A percentile compares a stretch with the other conserved stretches of the same genome.
phyloP scores from a whole-genome alignment of 176 grass and related monocot species.

The Puya raimondii region DNA sequence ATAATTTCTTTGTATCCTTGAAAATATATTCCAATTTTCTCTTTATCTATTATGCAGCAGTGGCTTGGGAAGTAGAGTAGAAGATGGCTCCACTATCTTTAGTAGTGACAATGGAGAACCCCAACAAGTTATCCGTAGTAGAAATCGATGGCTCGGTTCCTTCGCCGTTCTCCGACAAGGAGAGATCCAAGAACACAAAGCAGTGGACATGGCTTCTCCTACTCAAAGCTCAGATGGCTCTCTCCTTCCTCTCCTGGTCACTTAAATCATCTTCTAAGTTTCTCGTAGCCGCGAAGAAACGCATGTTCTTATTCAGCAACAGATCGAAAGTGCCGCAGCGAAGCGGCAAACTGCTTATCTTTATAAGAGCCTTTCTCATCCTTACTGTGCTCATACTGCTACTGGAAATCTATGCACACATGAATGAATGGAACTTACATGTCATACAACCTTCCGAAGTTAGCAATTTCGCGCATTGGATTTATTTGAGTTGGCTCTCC shows the following conservation, averaged over 20 bases:
- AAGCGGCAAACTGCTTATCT: neutral
- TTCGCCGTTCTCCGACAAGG: constrained; percentile 1
- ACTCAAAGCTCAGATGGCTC: neutral
- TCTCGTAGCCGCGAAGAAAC: neutral
- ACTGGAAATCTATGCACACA: constrained; percentile 12
- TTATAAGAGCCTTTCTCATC: constrained; percentile 4
- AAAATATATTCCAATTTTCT: neutral
- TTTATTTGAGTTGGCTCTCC: constrained; percentile 5
- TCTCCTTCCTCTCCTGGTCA: constrained; percentile 1
- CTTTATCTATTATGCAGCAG: neutral
- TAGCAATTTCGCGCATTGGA: neutral
- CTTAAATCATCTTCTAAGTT: neutral
- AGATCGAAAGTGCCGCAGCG: neutral
- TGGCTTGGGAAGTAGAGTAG: neutral
- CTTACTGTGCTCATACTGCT: neutral
- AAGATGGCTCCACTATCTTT: constrained; percentile 8
- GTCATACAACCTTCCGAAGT: neutral
- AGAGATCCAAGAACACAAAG: constrained; percentile 5
- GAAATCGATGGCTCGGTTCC: neutral
- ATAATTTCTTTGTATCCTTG: neutral
- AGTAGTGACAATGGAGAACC: constrained; percentile 21
- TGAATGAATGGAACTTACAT: constrained; percentile 11
- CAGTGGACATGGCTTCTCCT: constrained; percentile 6
- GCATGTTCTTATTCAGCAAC: neutral
- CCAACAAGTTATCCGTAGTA: constrained; percentile 4